Evolutionary conservation across 805 yeast genomes (phyloP).

Genomic region (Starmerella apis): DNA sequence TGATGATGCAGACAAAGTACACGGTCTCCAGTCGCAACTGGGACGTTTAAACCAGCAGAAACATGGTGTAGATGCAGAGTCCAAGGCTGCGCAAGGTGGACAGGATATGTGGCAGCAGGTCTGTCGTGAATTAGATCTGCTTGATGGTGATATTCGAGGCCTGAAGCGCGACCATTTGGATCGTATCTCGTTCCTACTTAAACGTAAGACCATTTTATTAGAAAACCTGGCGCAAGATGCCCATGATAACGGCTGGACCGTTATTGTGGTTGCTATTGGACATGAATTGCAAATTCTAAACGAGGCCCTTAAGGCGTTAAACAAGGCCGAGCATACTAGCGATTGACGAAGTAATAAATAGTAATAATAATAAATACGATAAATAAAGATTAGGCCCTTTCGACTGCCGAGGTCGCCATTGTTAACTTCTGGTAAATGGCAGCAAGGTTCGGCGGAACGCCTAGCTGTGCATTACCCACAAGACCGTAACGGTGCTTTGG

Average conservation of each 20-base stretch:
- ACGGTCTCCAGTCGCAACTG: background rate
- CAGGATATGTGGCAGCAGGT: constrained; percentile 14
- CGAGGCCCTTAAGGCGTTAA: constrained; percentile 24
- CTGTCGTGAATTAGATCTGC: constrained; percentile 12
- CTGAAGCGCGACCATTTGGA: constrained; percentile 14
- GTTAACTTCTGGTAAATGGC: constrained; percentile 14
- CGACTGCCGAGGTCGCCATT: background rate
- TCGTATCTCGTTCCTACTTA: constrained; percentile 21
- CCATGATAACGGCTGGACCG: constrained; percentile 24
- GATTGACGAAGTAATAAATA: constrained; percentile 4
- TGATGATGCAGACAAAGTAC: constrained; percentile 11
- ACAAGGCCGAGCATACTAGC: constrained; percentile 1
- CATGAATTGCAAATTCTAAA: constrained; percentile 28
- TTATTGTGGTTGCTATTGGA: constrained; percentile 27
- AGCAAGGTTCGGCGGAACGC: constrained; percentile 21
- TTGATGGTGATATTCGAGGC: constrained; percentile 21
- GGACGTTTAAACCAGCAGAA: background rate
- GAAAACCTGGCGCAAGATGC: constrained; percentile 19
- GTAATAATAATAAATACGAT: background rate
- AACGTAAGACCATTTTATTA: constrained; percentile 6
- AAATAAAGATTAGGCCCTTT: background rate
- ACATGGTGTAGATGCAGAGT: constrained; percentile 13
- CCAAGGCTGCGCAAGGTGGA: constrained; percentile 18
- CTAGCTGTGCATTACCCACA: constrained; percentile 15
- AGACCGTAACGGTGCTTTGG: constrained; percentile 20